phyloP scores from a whole-genome alignment of 139 green algal genomes.

The Tetraselmis striata region DNA sequence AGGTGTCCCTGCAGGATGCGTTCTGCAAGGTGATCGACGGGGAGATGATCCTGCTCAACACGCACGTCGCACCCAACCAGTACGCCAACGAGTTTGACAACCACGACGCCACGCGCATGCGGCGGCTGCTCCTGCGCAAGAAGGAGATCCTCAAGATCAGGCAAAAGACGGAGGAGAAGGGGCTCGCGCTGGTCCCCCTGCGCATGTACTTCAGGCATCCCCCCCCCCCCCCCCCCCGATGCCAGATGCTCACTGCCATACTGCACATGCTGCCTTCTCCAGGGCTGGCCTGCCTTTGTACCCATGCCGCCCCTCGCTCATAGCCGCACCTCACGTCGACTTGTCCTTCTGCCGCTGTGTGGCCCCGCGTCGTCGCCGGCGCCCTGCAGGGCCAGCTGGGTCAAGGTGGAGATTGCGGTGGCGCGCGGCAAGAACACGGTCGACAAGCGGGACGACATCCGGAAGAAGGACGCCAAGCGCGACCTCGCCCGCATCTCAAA shows the following conservation, averaged over 20 bases:
- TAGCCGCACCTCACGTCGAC: no score
- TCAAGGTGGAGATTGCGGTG: conserved; percentile 8
- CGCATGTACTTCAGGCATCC: conserved; percentile 7
- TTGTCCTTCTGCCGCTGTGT: no score
- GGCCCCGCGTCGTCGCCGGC: no score
- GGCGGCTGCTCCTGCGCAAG: conserved; percentile 3
- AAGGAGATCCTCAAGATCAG: conserved; percentile 12
- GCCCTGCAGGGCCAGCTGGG: neutral
- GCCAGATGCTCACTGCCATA: no score
- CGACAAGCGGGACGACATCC: conserved; percentile 7
- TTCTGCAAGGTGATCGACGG: conserved; percentile 3
- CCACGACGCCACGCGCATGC: neutral
- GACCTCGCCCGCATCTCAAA: neutral
- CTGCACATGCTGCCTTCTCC: no score
- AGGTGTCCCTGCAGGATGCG: neutral
- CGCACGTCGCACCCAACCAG: neutral
- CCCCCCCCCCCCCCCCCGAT: no score
- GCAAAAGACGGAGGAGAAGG: conserved; percentile 3
- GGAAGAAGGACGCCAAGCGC: neutral
- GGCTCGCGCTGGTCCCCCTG: conserved; percentile 4
- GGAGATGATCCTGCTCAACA: neutral
- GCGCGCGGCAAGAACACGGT: conserved; percentile 2
- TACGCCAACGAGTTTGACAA: neutral
- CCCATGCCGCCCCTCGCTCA: no score
- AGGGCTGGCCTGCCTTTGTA: neutral